Percentiles rank a stretch among this genome's conserved stretches.
Conservation (phyloP, 345 rosid genomes). For the Eucalyptus pumila region DNA sequence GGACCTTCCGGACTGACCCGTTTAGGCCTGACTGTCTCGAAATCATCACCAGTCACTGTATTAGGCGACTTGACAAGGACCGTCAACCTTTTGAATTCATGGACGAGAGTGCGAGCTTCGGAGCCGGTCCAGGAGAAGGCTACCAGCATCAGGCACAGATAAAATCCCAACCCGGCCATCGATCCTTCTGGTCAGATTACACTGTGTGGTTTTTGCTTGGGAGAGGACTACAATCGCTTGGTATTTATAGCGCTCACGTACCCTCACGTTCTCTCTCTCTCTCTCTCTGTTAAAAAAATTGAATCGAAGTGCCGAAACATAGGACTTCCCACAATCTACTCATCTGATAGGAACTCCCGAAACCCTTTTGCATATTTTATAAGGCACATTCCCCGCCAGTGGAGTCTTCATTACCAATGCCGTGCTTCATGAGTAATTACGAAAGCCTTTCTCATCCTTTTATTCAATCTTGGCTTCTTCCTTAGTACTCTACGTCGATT, state of each 20-base stretch:
- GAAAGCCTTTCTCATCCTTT: neutral
- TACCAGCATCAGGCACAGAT: neutral
- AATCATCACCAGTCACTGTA: too few species aligned
- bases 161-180: neutral
- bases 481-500: neutral
- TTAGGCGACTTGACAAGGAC: neutral
- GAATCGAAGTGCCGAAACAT: neutral
- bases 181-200: neutral
- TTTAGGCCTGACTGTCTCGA: neutral
- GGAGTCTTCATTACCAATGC: neutral
- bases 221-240: neutral
- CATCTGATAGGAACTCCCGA: neutral
- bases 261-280: neutral
- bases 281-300: neutral
- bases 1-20: neutral
- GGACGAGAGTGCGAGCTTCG: neutral
- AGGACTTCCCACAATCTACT: neutral
- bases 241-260: neutral
- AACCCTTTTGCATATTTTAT: neutral
- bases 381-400: neutral
- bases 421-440: too few species aligned
- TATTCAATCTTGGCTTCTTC: neutral
- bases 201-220: neutral
- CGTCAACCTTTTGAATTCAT: neutral
- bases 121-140: neutral